Conservation (phyloP, 495 filamentous ascomycete species). For the Collariella sp. region DNA sequence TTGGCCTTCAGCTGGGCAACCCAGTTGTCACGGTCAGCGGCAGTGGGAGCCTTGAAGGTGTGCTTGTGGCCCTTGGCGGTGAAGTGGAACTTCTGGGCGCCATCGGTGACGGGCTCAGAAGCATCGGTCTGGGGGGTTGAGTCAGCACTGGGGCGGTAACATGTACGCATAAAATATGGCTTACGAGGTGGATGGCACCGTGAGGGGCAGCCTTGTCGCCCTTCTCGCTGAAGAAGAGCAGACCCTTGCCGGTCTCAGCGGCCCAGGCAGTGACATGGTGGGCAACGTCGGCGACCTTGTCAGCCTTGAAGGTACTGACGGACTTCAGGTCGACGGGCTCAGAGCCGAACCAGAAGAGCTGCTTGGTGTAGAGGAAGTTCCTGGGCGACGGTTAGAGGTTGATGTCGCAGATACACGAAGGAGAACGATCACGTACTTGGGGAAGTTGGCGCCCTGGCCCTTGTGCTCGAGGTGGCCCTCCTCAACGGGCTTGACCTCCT, state of each 20-base stretch:
- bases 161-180: slow-evolving; percentile 16
- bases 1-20: slow-evolving; percentile 67
- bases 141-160: slow-evolving; percentile 15
- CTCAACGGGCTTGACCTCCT: slow-evolving; percentile 55
- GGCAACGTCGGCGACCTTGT: slow-evolving; percentile 69
- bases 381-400: slow-evolving; percentile 17
- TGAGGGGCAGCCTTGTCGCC: slow-evolving; percentile 71
- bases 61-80: slow-evolving; percentile 80
- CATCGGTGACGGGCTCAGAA: slow-evolving; percentile 66
- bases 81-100: slow-evolving; percentile 72
- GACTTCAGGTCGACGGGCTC: slow-evolving; percentile 70
- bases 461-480: slow-evolving; percentile 81
- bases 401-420: slow-evolving; percentile 8
- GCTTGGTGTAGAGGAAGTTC: slow-evolving; percentile 43
- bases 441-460: slow-evolving; percentile 63
- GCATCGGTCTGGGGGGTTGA: slow-evolving; percentile 59
- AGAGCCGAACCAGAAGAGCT: slow-evolving; percentile 83
- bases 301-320: slow-evolving; percentile 65
- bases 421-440: slow-evolving; percentile 64
- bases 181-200: slow-evolving; percentile 78
- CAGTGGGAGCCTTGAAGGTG: slow-evolving; percentile 67
- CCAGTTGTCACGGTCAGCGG: slow-evolving; percentile 85
- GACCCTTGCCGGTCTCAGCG: slow-evolving; percentile 87
- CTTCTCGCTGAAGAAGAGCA: slow-evolving; percentile 82
- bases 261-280: slow-evolving; percentile 82